Evolutionary conservation across 2,329 filamentous ascomycete species (phyloP), one percentile per base, ranked within the genome.

Genomic region (Penicillium capsulatum): DNA sequence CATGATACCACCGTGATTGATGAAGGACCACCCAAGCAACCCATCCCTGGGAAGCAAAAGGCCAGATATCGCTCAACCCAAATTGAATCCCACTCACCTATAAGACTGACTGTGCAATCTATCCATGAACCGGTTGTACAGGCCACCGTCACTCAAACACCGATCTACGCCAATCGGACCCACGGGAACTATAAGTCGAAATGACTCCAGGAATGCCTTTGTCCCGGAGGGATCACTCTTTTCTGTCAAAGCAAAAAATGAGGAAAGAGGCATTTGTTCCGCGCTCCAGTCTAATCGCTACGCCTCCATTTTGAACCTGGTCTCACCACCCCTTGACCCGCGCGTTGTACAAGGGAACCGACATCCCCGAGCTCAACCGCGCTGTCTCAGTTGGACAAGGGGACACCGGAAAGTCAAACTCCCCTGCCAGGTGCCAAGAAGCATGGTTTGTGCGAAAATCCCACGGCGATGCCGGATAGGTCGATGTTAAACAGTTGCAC

Each of bases 121-220:
- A 22, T 9, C 9, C 19, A 30, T 31, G 31, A 38, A 43, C 36
- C 26, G 31, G 40, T 47, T 17, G 36, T 17, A 47, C 42, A 30
- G 15, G 15, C 14, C n/a, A 17, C 19, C 13, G n/a, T 14, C 10
- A 29, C 9, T 14, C 13, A 13, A 30, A 8, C 5, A 14, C 28
- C 2, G 7, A 20, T 19, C 7, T 29, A 4, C 11, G 31, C 42
- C 47, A 50, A 42, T 48, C 42, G 44, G 47, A 31, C 9, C 28
- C 31, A 14, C 20, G 27, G 49, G 42, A 50, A 31, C n/a, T 28
- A 14, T 22, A 20, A 34, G 17, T 24, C 15, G 20, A 13, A 28
- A 19, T 26, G 27, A 24, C 26, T 9, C 5, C 29, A 35, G 33
- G 22, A 17, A 16, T 24, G 24, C 4, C 22, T 15, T 17, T 8